Conservation (phyloP, 2,329 filamentous ascomycete genomes). For the Fusarium continuum region DNA sequence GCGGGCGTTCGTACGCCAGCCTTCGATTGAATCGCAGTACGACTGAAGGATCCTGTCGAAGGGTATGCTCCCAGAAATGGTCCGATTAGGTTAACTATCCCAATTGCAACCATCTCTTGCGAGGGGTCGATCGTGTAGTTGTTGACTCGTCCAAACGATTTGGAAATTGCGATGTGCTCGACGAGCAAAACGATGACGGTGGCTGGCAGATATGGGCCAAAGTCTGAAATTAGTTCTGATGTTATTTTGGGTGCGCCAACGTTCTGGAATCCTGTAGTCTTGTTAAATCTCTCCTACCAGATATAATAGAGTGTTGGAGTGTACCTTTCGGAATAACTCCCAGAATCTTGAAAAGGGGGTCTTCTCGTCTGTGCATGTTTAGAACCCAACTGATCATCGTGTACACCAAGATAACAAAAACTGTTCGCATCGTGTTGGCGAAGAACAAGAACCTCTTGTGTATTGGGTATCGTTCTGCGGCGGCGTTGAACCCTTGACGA, state of each 20-base stretch:
- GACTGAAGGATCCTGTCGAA: constrained; percentile 93
- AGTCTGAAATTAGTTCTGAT: constrained; percentile 70
- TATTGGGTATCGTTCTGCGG: constrained; percentile 74
- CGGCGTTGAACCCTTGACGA: constrained; percentile 69
- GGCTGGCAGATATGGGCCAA: constrained; percentile 79
- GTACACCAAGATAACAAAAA: constrained; percentile 90
- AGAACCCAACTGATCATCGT: constrained; percentile 89
- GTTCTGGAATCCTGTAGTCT: constrained; percentile 73
- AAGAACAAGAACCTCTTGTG: constrained; percentile 86
- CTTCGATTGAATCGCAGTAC: constrained; percentile 97
- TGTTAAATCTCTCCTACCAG: neutral
- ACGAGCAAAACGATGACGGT: constrained; percentile 94
- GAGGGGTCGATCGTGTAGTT: constrained; percentile 97
- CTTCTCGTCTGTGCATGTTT: constrained; percentile 72
- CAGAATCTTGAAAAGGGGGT: constrained; percentile 78
- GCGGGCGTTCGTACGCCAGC: constrained; percentile 92
- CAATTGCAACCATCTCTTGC: constrained; percentile 94
- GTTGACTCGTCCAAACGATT: constrained; percentile 94
- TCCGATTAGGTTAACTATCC: constrained; percentile 86
- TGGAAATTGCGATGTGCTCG: constrained; percentile 96
- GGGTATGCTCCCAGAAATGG: constrained; percentile 94
- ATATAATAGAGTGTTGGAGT: neutral
- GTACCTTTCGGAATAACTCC: constrained; percentile 76
- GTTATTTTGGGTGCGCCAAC: constrained; percentile 78
- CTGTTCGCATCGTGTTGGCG: constrained; percentile 86